These are phyloP conservation scores for Fusarium proliferatum DNA, from an alignment of 2,329 filamentous ascomycete genomes.

Conservation along the genomic window DNA sequence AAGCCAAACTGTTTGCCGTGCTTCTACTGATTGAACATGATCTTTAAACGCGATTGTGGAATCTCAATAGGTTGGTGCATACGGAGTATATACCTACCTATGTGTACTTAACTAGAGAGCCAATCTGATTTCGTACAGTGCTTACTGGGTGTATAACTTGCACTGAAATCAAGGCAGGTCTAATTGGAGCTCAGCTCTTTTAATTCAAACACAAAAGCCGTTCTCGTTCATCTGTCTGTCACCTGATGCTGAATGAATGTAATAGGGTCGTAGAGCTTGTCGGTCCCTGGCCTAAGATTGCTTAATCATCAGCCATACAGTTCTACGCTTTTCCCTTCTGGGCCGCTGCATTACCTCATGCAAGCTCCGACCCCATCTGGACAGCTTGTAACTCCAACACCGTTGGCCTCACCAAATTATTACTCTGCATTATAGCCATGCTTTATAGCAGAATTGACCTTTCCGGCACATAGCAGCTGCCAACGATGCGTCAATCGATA, in stretches of 20 bases:
- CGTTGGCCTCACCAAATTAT: conserved; percentile 19
- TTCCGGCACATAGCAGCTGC: conserved; percentile 50
- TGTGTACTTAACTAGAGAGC: background rate
- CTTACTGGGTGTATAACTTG: background rate
- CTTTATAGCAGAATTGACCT: conserved; percentile 35
- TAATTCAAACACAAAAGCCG: background rate
- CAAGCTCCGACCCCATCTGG: conserved; percentile 43
- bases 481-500: conserved; percentile 55
- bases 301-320: conserved; percentile 11
- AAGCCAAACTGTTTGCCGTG: background rate
- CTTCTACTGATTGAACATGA: background rate
- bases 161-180: background rate
- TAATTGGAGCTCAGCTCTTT: background rate
- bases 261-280: background rate
- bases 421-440: conserved; percentile 45
- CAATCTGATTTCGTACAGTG: background rate
- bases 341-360: conserved; percentile 44
- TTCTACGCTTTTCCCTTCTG: conserved; percentile 16
- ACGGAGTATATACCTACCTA: background rate
- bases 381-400: conserved; percentile 46
- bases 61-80: background rate
- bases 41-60: background rate
- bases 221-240: background rate
- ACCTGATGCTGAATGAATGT: background rate
- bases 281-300: conserved; percentile 5